phyloP scores from a whole-genome alignment of 2,329 filamentous ascomycete species.

The Aulographum hederae region DNA sequence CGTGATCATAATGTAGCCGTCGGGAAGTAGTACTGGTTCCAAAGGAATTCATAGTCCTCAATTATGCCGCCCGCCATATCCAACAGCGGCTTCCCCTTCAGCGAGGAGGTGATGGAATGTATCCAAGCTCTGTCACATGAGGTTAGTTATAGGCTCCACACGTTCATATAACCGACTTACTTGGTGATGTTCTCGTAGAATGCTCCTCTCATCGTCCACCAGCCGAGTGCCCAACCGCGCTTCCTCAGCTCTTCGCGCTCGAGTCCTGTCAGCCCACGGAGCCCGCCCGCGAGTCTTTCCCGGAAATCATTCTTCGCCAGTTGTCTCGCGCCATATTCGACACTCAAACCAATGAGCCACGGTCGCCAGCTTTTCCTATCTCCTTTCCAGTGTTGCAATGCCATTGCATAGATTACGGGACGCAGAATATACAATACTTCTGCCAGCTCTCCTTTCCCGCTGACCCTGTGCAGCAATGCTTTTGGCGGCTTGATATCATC shows the following conservation, averaged over 20 bases:
- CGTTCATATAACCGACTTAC: slow-evolving; percentile 17
- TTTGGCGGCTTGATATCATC: slow-evolving; percentile 92
- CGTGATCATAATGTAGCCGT: slow-evolving; percentile 40
- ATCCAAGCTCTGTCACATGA: slow-evolving; percentile 33
- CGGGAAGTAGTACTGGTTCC: slow-evolving; percentile 93
- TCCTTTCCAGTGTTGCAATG: slow-evolving; percentile 54
- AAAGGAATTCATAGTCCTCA: slow-evolving; percentile 93
- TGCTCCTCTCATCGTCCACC: slow-evolving; percentile 94
- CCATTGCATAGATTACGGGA: slow-evolving; percentile 70
- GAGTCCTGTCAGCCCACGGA: slow-evolving; percentile 62
- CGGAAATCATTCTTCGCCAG: slow-evolving; percentile 50
- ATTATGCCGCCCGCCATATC: slow-evolving; percentile 69
- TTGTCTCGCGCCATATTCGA: slow-evolving; percentile 82
- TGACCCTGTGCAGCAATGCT: slow-evolving; percentile 59
- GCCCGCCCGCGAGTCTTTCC: slow-evolving; percentile 45
- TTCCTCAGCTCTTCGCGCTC: slow-evolving; percentile 82
- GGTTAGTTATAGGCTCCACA: slow-evolving; percentile 8
- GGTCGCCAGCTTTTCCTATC: slow-evolving; percentile 75
- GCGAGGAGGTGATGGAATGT: slow-evolving; percentile 51
- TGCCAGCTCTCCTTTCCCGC: slow-evolving; percentile 61
- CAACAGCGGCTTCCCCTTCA: slow-evolving; percentile 57
- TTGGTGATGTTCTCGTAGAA: slow-evolving; percentile 85
- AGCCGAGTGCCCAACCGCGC: slow-evolving; percentile 75
- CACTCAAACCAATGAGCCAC: slow-evolving; percentile 69
- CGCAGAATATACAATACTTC: slow-evolving; percentile 86